phyloP scores from a whole-genome alignment of 352 stramenopile genomes.

The Globisporangium lucens region DNA sequence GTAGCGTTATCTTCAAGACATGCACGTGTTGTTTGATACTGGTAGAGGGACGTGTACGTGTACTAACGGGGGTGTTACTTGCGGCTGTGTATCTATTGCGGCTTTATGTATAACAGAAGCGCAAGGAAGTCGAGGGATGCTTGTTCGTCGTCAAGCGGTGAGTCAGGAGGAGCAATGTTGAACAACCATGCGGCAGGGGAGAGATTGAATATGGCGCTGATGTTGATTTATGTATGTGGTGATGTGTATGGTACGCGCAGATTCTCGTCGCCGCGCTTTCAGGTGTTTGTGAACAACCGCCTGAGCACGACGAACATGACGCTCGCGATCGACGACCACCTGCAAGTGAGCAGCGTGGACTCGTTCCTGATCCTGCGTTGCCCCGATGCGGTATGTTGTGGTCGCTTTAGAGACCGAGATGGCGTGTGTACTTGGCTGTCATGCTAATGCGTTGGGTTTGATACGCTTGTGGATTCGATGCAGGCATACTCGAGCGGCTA shows the following conservation, averaged over 20 bases:
- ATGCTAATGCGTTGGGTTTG: background rate
- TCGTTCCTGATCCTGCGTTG: constrained; percentile 83
- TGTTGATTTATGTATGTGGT: background rate
- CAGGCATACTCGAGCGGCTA: constrained; percentile 55
- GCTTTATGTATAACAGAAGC: constrained; percentile 47
- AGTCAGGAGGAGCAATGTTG: background rate
- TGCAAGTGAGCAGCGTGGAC: constrained; percentile 82
- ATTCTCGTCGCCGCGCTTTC: constrained; percentile 72
- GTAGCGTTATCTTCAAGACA: background rate
- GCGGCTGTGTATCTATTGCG: background rate
- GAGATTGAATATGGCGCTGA: background rate
- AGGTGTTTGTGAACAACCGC: constrained; percentile 90
- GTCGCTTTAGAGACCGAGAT: background rate
- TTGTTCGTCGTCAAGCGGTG: constrained; percentile 85
- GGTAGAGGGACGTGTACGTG: background rate
- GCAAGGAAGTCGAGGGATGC: constrained; percentile 83
- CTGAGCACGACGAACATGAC: constrained; percentile 87
- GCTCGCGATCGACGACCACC: constrained; percentile 60
- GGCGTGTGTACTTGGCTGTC: background rate
- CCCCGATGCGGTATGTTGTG: constrained; percentile 40
- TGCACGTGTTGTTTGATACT: background rate
- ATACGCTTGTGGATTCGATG: background rate
- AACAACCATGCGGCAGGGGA: background rate
- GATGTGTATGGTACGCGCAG: constrained; percentile 18
- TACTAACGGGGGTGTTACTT: background rate